A percentile compares a stretch with the other conserved stretches of the same genome.
phyloP scores from a whole-genome alignment of 2,329 filamentous ascomycete genomes.

The Ascochyta pisi region DNA sequence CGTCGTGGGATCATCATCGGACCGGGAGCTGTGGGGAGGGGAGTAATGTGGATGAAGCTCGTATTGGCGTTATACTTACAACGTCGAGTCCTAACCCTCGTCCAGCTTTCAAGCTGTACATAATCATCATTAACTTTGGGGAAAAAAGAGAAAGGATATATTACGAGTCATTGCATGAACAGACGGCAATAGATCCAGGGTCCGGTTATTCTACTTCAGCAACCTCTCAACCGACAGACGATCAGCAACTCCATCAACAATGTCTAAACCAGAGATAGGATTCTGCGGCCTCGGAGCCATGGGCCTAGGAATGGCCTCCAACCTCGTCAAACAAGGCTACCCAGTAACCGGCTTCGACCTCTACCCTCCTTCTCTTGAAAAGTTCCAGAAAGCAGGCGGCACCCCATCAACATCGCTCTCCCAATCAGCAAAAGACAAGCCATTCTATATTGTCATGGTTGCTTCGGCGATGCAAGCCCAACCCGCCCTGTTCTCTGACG shows the following conservation, averaged over 20 bases:
- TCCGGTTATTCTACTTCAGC: not conserved
- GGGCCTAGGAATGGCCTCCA: constrained; percentile 82
- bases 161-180: not conserved
- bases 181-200: not conserved
- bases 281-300: constrained; percentile 82
- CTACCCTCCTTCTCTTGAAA: constrained; percentile 69
- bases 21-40: constrained; percentile 13
- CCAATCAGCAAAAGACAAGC: constrained; percentile 65
- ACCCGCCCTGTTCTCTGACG: constrained; percentile 67
- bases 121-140: not conserved
- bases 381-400: constrained; percentile 69
- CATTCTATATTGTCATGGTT: constrained; percentile 76
- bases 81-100: not conserved
- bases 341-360: constrained; percentile 75
- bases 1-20: constrained; percentile 11
- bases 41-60: constrained; percentile 1
- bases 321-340: constrained; percentile 72
- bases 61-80: constrained; percentile 12
- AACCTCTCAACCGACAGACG: not conserved
- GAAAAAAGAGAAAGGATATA: not conserved
- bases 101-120: not conserved
- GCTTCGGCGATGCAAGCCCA: constrained; percentile 74
- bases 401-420: constrained; percentile 64
- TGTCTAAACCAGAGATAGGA: constrained; percentile 60
- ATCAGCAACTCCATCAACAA: constrained; percentile 10